Evolutionary conservation across 2,329 filamentous ascomycete species (phyloP), one percentile per base, ranked within the genome.

Genomic region (Colletotrichum tanaceti): DNA sequence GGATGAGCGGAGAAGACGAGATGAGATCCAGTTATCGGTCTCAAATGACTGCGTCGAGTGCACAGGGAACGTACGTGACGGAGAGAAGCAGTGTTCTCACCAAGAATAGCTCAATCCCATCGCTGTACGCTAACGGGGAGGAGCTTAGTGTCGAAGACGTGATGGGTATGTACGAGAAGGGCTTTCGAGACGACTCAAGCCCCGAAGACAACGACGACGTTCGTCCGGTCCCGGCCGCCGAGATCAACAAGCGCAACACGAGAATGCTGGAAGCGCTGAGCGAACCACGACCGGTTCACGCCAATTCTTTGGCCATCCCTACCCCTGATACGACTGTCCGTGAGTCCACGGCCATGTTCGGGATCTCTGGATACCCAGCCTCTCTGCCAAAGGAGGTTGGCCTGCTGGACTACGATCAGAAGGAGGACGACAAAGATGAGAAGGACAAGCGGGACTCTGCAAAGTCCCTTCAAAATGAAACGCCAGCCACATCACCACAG

Each of bases 1-100:
- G 86, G 78, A 74, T 85, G 70, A 79, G 80, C 67, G 82, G 80
- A 63, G 66, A 59, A 39, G 85, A 87, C 65, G 85, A 87, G 75
- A 78, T 83, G 39, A 82, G 86, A 43, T 85, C 84, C 0, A 89
- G 86, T 77, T 86, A 84, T 73, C 84, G 86, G 63, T 88, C 87
- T 16, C 86, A 88, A 70, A 77, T 85, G 59, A 86, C 86, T 20
- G 77, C 82, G 43, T 88, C 86, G 3, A 86, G 86, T 5, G 80
- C 82, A 32, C 85, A 85, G 39, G 94, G 91, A 28, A 87, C 85
- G 2, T 73, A 78, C 5, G 89, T 90, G n/a, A 97, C 93, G 1
- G 93, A 95, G 75, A 87, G 93, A 70, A 97, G 93, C 77, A 97
- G 94, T 75, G 85, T 96, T 58, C 78, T 91, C 71, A 96, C 93